Evolutionary conservation across 208 protist species (phyloP).

Genomic region (Trypanosomatidae sp.): DNA sequence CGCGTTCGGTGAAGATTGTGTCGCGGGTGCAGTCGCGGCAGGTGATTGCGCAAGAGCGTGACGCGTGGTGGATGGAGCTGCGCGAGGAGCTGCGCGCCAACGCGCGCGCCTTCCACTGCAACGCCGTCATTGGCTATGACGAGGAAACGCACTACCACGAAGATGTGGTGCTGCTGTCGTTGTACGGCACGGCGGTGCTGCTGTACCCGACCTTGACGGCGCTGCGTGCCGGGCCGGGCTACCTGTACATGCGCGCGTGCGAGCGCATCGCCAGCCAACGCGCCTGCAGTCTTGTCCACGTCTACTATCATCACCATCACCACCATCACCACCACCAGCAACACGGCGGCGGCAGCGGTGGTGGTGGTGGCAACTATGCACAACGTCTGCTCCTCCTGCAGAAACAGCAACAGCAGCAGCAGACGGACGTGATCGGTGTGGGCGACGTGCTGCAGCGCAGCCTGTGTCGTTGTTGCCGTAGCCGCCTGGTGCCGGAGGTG

Average conservation of each 20-base stretch:
- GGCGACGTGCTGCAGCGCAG: conserved; percentile 23
- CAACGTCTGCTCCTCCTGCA: not conserved
- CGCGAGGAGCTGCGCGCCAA: conserved; percentile 84
- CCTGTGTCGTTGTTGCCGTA: conserved; percentile 54
- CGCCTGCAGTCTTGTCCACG: conserved; percentile 52
- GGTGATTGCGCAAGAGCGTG: conserved; percentile 78
- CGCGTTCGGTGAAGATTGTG: conserved; percentile 83
- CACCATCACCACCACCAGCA: too few species aligned
- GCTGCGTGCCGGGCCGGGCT: conserved; percentile 50
- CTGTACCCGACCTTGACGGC: conserved; percentile 36
- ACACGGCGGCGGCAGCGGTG: too few species aligned
- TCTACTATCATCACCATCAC: conserved; percentile 29
- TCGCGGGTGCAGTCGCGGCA: conserved; percentile 71
- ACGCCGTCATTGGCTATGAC: conserved; percentile 83
- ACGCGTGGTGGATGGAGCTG: conserved; percentile 90
- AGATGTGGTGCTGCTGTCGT: conserved; percentile 74
- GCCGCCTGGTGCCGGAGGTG: conserved; percentile 60
- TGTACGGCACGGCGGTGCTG: conserved; percentile 85
- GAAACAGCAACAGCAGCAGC: not conserved
- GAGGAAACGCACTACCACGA: conserved; percentile 77
- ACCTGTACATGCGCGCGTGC: conserved; percentile 31
- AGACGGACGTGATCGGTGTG: conserved; percentile 10
- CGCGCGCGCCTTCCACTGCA: conserved; percentile 81
- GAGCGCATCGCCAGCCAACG: conserved; percentile 21
- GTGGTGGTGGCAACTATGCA: not conserved